These are phyloP conservation scores for Aspergillus latus DNA, from an alignment of 2,329 filamentous ascomycete species.

Conservation along the genomic window DNA sequence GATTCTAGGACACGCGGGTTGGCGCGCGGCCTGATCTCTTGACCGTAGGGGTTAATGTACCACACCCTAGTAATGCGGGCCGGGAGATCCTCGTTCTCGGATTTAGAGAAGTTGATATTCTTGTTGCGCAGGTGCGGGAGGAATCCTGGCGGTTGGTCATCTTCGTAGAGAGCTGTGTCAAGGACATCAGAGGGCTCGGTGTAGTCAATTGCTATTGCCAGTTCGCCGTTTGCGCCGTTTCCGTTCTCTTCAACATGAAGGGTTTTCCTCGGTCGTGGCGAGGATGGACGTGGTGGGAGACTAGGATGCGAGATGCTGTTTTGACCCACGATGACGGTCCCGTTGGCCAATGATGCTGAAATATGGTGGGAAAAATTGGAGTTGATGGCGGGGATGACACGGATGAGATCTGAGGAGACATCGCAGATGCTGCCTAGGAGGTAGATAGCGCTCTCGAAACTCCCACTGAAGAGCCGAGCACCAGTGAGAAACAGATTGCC, in stretches of 20 bases:
- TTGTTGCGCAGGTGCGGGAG: constrained; percentile 76
- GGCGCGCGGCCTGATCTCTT: constrained; percentile 82
- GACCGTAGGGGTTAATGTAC: constrained; percentile 99
- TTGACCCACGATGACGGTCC: constrained; percentile 79
- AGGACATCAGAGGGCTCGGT: constrained; percentile 36
- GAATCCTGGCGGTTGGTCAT: constrained; percentile 58
- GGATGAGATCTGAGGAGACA: constrained; percentile 69
- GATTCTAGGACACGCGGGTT: constrained; percentile 78
- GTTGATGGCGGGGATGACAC: constrained; percentile 86
- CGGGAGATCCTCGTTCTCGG: constrained; percentile 73
- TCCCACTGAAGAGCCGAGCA: constrained; percentile 85
- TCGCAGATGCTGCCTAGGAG: constrained; percentile 81
- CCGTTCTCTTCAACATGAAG: constrained; percentile 31
- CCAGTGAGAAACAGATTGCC: constrained; percentile 81
- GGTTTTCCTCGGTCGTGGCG: constrained; percentile 32
- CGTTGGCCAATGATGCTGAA: constrained; percentile 74
- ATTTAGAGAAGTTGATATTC: constrained; percentile 80
- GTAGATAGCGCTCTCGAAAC: constrained; percentile 90
- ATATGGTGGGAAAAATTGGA: constrained; percentile 96
- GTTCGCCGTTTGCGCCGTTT: constrained; percentile 24
- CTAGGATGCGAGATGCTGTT: constrained; percentile 89
- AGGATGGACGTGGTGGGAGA: constrained; percentile 35
- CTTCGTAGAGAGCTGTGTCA: constrained; percentile 42
- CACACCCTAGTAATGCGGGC: constrained; percentile 78
- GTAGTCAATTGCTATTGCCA: constrained; percentile 17